phyloP scores from a whole-genome alignment of 371 early-diverging fungal species.

The Capillidium heterosporum region DNA sequence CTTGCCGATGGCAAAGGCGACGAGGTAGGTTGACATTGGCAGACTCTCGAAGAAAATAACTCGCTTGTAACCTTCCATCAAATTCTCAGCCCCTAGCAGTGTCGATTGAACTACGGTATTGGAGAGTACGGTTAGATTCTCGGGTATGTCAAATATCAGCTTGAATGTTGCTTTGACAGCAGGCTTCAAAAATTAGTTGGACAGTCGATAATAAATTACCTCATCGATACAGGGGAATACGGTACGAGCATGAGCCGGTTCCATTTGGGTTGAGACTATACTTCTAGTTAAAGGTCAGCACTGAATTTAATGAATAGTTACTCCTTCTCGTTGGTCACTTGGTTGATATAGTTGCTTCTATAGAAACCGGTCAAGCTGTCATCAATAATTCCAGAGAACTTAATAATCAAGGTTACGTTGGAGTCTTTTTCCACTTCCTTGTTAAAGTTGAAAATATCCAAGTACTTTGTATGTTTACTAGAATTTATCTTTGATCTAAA shows the following conservation, averaged over 20 bases:
- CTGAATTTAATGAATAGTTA: too few relatives aligned
- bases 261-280: slow-evolving; percentile 80
- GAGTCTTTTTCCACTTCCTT: background rate
- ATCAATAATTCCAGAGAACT: slow-evolving; percentile 51
- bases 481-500: background rate
- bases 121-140: slow-evolving; percentile 52
- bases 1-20: slow-evolving; percentile 81
- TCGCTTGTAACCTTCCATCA: too few relatives aligned
- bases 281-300: too few relatives aligned
- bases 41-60: background rate
- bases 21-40: slow-evolving; percentile 21
- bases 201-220: too few relatives aligned
- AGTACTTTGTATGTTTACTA: too few relatives aligned
- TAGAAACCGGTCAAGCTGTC: slow-evolving; percentile 80
- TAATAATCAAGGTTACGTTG: slow-evolving; percentile 18
- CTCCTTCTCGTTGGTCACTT: slow-evolving; percentile 25
- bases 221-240: slow-evolving; percentile 90
- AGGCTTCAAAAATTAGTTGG: slow-evolving; percentile 17
- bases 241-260: slow-evolving; percentile 78
- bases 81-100: slow-evolving; percentile 49
- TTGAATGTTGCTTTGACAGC: slow-evolving; percentile 80
- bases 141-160: slow-evolving; percentile 48
- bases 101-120: slow-evolving; percentile 83
- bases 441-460: too few relatives aligned
- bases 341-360: slow-evolving; percentile 45